Percentiles rank a stretch among this genome's conserved stretches.
These are phyloP conservation scores for Annona squamosa DNA, from an alignment of 164 flowering plant species.

Conservation along the genomic window DNA sequence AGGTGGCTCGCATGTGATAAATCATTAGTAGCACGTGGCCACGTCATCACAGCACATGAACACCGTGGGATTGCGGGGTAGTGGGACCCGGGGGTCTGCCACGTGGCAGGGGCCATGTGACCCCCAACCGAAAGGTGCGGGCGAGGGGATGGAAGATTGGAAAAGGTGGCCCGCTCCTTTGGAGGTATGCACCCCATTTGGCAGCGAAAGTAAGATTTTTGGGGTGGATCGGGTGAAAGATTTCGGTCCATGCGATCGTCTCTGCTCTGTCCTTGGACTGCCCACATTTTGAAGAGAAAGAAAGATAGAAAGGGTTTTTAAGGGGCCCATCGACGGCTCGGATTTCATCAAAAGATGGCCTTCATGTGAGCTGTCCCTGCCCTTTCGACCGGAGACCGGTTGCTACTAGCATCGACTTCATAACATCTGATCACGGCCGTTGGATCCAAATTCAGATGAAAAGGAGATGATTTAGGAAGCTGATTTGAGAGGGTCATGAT, in stretches of 20 bases:
- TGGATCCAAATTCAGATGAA: not conserved
- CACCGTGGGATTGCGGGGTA: not conserved
- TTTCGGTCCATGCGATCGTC: not conserved
- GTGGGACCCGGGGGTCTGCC: not conserved
- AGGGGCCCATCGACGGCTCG: not conserved
- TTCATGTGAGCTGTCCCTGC: not conserved
- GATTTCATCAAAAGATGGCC: not conserved
- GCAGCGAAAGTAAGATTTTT: not conserved
- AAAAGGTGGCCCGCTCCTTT: not conserved
- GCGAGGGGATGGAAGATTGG: not conserved
- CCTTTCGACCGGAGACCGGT: not conserved
- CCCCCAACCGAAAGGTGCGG: not conserved
- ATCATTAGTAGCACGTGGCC: slow-evolving; percentile 19
- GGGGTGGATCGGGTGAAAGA: not conserved
- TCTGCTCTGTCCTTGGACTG: not conserved
- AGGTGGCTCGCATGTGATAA: slow-evolving; percentile 11
- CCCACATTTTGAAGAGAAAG: not conserved
- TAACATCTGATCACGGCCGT: not conserved
- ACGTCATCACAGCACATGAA: slow-evolving; percentile 17
- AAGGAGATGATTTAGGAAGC: no score
- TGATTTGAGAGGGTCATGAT: no score
- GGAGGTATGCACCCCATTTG: not conserved
- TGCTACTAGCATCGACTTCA: not conserved
- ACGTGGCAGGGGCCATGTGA: slow-evolving; percentile 6
- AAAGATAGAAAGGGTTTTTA: not conserved